Conservation (phyloP, 345 rosid genomes). For the Bruguiera gymnorhiza region DNA sequence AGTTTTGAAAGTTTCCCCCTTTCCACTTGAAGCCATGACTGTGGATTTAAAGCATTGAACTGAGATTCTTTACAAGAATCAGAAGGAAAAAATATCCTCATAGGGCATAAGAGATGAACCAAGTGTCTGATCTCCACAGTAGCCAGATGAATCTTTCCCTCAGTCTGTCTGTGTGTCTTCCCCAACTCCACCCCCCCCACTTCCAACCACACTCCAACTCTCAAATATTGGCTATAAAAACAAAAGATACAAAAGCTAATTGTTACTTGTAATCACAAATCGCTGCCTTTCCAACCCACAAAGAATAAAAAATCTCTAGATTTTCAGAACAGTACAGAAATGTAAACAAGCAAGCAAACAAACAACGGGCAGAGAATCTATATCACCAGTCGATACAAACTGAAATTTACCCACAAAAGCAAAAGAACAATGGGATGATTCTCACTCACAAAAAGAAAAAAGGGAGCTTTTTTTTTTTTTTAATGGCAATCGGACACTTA, state of each 20-base stretch:
- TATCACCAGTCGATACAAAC: background rate
- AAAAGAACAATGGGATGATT: constrained; percentile 10
- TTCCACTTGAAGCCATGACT: constrained; percentile 99
- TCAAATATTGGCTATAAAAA: constrained; percentile 9
- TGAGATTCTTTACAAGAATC: constrained; percentile 86
- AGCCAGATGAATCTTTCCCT: constrained; percentile 37
- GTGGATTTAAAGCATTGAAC: constrained; percentile 79
- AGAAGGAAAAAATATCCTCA: constrained; percentile 79
- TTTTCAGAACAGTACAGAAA: constrained; percentile 27
- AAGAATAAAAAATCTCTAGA: constrained; percentile 30
- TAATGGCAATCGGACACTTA: constrained; percentile 16
- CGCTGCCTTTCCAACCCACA: constrained; percentile 26
- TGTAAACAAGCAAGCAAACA: constrained; percentile 20
- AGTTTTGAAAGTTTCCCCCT: constrained; percentile 76
- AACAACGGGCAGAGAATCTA: constrained; percentile 12
- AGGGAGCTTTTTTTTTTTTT: constrained; percentile 6
- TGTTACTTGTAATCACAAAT: constrained; percentile 29
- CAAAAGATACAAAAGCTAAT: background rate
- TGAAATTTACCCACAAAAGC: constrained; percentile 5
- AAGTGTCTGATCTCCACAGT: constrained; percentile 98
- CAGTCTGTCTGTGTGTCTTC: background rate
- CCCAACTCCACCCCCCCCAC: background rate
- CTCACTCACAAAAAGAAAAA: constrained; percentile 14
- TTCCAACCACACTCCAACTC: constrained; percentile 24
- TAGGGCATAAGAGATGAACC: constrained; percentile 80